Evolutionary conservation across 345 rosid genomes (phyloP), one percentile per base, ranked within the genome.

Genomic region (Hypericum perforatum): DNA sequence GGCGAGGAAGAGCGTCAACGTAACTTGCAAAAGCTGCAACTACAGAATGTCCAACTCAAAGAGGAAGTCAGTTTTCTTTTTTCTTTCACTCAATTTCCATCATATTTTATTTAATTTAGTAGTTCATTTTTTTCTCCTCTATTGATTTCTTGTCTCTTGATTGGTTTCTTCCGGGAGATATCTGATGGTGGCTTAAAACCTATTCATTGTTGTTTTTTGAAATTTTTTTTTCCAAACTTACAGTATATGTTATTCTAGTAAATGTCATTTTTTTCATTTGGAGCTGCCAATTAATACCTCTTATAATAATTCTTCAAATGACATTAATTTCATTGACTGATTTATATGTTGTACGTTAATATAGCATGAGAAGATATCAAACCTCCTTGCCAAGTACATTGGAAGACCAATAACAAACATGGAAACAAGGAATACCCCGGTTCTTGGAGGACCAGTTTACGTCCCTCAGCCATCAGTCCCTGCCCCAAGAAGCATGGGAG

Each of bases 21-120:
- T 6, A 68, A 58, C 56, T 39, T 80, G 51, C 63, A 72, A n/a
- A 60, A 54, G 14, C 51, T 82, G 62, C 81, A 67, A 41, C 15
- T 59, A 12, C 83, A 85, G 59, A 81, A 89, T 49, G 59, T 60
- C 8, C 61, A 48, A 0, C 52, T 89, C 13, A 81, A 61, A 74
- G 66, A 71, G 9, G 68, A 77, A 89, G 97, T 55, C 32, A 63
- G 72, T 73, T 54, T 7, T 37, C 10, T 22, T 38, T 16, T 15
- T 11, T 44, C n/a, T 6, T 10, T n/a, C 10, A 9, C 48, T 6
- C 11, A 44, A 6, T 15, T 11, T 44, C 5, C 13, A 44, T n/a
- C 12, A 9, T 5, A 6, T 43, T 11, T 11, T 9, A 9, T 9
- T 43, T 9, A 43, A 43, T 43, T 11, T 43, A 10, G 9, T 44